A percentile compares a stretch with the other conserved stretches of the same genome.
Evolutionary conservation across 441 rosid species (phyloP).

Genomic region (Brassica balearica): DNA sequence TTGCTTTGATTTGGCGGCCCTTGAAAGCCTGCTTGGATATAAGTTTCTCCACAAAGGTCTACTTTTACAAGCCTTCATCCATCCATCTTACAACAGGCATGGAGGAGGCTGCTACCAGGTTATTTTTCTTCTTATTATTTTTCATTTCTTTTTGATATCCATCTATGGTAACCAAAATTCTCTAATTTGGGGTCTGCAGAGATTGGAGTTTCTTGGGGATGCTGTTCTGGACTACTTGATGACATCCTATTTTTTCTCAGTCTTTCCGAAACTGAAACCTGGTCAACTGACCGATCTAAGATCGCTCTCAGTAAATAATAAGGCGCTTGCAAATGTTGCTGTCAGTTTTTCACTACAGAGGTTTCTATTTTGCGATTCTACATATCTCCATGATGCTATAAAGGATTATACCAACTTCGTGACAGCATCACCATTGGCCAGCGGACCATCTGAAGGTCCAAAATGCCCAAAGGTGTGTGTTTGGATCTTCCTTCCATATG

Average conservation of each 20-base stretch:
- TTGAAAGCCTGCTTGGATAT: conserved; percentile 64
- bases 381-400: conserved; percentile 62
- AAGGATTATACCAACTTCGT: conserved; percentile 61
- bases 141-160: conserved; percentile 31
- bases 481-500: conserved; percentile 19
- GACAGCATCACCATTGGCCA: conserved; percentile 48
- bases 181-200: conserved; percentile 53
- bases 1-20: conserved; percentile 52
- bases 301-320: conserved; percentile 82
- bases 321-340: conserved; percentile 84
- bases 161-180: conserved; percentile 31
- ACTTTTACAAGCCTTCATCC: conserved; percentile 87
- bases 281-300: conserved; percentile 96
- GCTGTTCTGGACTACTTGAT: conserved; percentile 96
- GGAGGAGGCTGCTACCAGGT: conserved; percentile 99
- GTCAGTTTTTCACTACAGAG: conserved; percentile 65
- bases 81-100: conserved; percentile 86
- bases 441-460: conserved; percentile 59
- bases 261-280: conserved; percentile 87
- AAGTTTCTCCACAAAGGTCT: conserved; percentile 78
- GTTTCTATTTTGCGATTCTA: conserved; percentile 73
- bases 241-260: conserved; percentile 84
- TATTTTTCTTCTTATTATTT: conserved; percentile 20
- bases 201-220: conserved; percentile 99
- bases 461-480: conserved; percentile 88